Conservation (phyloP, 1,284 basidiomycete species). For the Uromyces viciae-fabae region DNA sequence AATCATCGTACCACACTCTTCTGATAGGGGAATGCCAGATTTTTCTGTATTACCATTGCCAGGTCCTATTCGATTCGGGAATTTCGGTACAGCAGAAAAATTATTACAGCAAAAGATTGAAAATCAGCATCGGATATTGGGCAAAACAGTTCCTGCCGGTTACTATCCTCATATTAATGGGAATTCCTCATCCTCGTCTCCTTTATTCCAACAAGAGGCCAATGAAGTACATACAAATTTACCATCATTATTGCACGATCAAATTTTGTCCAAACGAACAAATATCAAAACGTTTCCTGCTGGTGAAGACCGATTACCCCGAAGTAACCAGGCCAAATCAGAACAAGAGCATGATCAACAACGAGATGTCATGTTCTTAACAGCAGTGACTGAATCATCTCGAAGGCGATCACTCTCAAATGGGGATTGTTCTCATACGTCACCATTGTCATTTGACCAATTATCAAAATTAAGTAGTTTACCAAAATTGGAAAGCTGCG, state of each 20-base stretch:
- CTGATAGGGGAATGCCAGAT: constrained; percentile 35
- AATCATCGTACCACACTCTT: constrained; percentile 8
- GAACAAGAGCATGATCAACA: background rate
- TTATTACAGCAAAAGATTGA: constrained; percentile 24
- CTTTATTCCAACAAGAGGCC: constrained; percentile 3
- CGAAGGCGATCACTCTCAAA: constrained; percentile 28
- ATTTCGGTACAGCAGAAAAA: constrained; percentile 35
- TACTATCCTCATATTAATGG: constrained; percentile 34
- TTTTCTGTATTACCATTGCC: constrained; percentile 34
- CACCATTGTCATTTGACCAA: background rate
- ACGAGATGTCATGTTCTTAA: constrained; percentile 9
- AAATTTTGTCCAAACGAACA: background rate
- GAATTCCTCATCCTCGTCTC: constrained; percentile 9
- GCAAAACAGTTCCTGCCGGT: constrained; percentile 3
- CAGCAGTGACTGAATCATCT: background rate
- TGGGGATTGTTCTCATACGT: constrained; percentile 24
- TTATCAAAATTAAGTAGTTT: background rate
- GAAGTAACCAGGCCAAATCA: background rate
- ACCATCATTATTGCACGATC: background rate
- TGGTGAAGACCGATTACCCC: background rate
- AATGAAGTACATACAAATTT: background rate
- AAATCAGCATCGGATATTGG: constrained; percentile 19
- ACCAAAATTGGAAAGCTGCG: background rate
- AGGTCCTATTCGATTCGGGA: constrained; percentile 41
- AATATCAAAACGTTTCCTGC: background rate